A percentile compares a stretch with the other conserved stretches of the same genome.
These are phyloP conservation scores for Botrytis porri DNA, from an alignment of 2,329 filamentous ascomycete genomes.

Conservation along the genomic window DNA sequence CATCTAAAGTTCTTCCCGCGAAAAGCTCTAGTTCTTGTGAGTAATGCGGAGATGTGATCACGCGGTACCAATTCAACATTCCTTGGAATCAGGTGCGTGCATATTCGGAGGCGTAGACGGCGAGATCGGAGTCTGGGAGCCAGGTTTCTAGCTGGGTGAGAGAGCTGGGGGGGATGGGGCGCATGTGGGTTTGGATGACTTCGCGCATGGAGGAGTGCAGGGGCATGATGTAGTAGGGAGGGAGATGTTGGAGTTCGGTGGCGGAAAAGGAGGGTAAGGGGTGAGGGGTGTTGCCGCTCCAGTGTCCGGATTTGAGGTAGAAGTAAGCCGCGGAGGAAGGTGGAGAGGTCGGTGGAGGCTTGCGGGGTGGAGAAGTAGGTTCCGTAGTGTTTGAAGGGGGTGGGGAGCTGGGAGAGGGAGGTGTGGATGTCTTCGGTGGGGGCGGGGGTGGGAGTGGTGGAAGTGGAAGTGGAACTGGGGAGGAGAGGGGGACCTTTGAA, in stretches of 20 bases:
- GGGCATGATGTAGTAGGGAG: constrained; percentile 67
- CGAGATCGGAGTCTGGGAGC: constrained; percentile 57
- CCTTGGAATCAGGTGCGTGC: constrained; percentile 61
- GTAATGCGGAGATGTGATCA: constrained; percentile 49
- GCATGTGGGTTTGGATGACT: constrained; percentile 54
- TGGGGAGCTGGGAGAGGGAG: constrained; percentile 49
- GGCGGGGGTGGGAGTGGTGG: constrained; percentile 34
- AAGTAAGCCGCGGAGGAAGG: constrained; percentile 67
- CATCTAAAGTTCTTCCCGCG: constrained; percentile 57
- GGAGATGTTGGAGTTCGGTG: constrained; percentile 55
- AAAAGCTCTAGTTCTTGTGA: constrained; percentile 55
- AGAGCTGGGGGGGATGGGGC: neutral
- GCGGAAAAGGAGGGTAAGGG: constrained; percentile 56
- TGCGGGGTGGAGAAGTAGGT: constrained; percentile 57
- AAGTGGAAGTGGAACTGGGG: constrained; percentile 13
- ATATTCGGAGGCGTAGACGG: constrained; percentile 60
- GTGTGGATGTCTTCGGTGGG: constrained; percentile 44
- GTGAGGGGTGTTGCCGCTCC: constrained; percentile 52
- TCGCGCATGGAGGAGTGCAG: constrained; percentile 56
- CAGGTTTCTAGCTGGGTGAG: constrained; percentile 50
- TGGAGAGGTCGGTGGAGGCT: constrained; percentile 50
- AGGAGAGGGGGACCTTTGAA: constrained; percentile 47
- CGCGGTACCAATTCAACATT: constrained; percentile 65
- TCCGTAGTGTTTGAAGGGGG: constrained; percentile 68
- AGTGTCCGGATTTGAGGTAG: constrained; percentile 64